These are phyloP conservation scores for Tilletia walkeri DNA, from an alignment of 1,284 basidiomycete genomes.

Conservation along the genomic window DNA sequence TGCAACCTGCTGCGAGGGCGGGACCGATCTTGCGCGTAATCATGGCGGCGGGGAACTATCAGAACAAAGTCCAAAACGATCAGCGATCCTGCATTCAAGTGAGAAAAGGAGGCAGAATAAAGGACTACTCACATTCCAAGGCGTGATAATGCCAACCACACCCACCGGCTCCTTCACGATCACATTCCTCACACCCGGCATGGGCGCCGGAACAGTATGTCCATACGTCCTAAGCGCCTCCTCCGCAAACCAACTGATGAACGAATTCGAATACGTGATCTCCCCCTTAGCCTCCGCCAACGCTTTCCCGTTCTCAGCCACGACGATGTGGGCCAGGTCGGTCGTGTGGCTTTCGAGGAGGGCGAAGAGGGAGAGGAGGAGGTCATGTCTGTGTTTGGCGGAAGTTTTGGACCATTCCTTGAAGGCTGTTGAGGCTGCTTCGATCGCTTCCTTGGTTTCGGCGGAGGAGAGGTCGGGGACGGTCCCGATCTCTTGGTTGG, in stretches of 20 bases:
- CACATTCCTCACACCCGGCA: conserved; percentile 74
- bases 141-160: conserved; percentile 58
- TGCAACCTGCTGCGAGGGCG: conserved; percentile 89
- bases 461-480: conserved; percentile 47
- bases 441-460: conserved; percentile 47
- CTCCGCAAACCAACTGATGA: conserved; percentile 53
- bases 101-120: neutral
- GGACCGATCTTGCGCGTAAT: conserved; percentile 83
- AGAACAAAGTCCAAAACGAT: neutral
- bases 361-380: conserved; percentile 47
- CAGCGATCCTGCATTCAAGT: neutral
- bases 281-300: conserved; percentile 52
- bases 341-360: conserved; percentile 43
- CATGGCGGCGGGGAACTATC: conserved; percentile 51
- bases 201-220: conserved; percentile 79
- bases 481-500: conserved; percentile 41
- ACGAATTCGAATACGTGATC: conserved; percentile 50
- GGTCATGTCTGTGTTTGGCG: conserved; percentile 48
- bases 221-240: conserved; percentile 56
- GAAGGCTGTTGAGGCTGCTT: conserved; percentile 44
- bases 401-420: conserved; percentile 47
- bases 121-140: conserved; percentile 36
- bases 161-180: conserved; percentile 94
- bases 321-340: conserved; percentile 53
- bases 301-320: conserved; percentile 53